Evolutionary conservation across 129 eudicot species (phyloP).

Genomic region (Flaveria linearis): DNA sequence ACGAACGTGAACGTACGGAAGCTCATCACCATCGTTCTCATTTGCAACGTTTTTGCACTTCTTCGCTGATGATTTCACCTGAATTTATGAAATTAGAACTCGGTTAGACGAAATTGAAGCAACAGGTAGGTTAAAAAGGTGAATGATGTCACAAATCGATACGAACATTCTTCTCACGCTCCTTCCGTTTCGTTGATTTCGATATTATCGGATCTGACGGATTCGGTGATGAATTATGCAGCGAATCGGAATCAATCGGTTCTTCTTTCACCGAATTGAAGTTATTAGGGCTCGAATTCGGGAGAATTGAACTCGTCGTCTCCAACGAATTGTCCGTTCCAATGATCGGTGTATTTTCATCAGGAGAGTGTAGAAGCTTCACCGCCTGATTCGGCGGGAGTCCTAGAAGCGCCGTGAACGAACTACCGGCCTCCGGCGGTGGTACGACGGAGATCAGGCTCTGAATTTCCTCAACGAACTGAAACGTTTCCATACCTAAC

Average conservation of each 20-base stretch:
- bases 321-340: slow-evolving; percentile 41
- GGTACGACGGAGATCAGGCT: slow-evolving; percentile 44
- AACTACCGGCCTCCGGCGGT: slow-evolving; percentile 53
- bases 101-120: slow-evolving; percentile 21
- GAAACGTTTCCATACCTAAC: slow-evolving; percentile 41
- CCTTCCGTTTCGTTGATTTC: slow-evolving; percentile 72
- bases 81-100: slow-evolving; percentile 17
- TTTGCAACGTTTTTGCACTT: slow-evolving; percentile 61
- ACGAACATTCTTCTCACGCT: slow-evolving; percentile 78
- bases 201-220: slow-evolving; percentile 44
- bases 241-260: slow-evolving; percentile 56
- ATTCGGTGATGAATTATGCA: slow-evolving; percentile 56
- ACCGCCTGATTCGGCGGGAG: slow-evolving; percentile 80
- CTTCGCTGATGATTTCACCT: slow-evolving; percentile 65
- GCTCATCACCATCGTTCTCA: slow-evolving; percentile 64
- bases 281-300: slow-evolving; percentile 30
- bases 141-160: background rate
- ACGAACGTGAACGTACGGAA: slow-evolving; percentile 96
- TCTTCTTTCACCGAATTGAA: slow-evolving; percentile 60
- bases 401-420: slow-evolving; percentile 89
- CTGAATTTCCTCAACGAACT: slow-evolving; percentile 46
- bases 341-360: slow-evolving; percentile 28
- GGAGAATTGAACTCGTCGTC: slow-evolving; percentile 21
- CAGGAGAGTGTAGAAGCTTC: slow-evolving; percentile 71
- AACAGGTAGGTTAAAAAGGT: background rate